phyloP scores from a whole-genome alignment of 1,139 yeast species.

The Blastobotrys elegans region DNA sequence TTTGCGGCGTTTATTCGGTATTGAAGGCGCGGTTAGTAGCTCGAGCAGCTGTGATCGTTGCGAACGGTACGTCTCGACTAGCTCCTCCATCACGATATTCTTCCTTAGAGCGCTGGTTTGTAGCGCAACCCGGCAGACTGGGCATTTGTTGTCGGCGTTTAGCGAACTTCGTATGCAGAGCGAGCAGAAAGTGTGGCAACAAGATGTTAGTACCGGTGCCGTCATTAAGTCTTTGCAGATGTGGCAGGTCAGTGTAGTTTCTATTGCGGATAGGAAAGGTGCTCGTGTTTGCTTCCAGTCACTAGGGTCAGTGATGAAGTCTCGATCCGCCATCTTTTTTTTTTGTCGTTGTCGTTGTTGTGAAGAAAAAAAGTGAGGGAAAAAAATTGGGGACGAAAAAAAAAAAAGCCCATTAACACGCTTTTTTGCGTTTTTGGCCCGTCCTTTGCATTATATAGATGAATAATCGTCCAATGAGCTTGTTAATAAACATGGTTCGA shows the following conservation, averaged over 20 bases:
- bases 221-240: slow-evolving; percentile 83
- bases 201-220: slow-evolving; percentile 81
- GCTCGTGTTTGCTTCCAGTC: slow-evolving; percentile 57
- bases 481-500: too few species aligned
- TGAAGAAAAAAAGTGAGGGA: background rate
- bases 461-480: too few species aligned
- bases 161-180: slow-evolving; percentile 76
- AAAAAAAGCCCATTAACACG: too few species aligned
- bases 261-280: slow-evolving; percentile 59
- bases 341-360: background rate
- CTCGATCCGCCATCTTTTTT: slow-evolving; percentile 1
- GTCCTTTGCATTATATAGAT: too few species aligned
- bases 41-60: slow-evolving; percentile 26
- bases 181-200: slow-evolving; percentile 91
- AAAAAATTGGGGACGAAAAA: background rate
- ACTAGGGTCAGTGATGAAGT: slow-evolving; percentile 55
- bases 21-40: background rate
- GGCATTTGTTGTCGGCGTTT: slow-evolving; percentile 59
- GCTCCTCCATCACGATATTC: slow-evolving; percentile 68
- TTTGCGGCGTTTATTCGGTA: slow-evolving; percentile 1
- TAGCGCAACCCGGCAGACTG: slow-evolving; percentile 69
- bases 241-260: slow-evolving; percentile 72
- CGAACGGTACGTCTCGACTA: slow-evolving; percentile 50
- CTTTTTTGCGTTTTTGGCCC: too few species aligned
- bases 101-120: slow-evolving; percentile 67